These are phyloP conservation scores for Anisodus tanguticus DNA, from an alignment of 257 asterid species.

Conservation along the genomic window DNA sequence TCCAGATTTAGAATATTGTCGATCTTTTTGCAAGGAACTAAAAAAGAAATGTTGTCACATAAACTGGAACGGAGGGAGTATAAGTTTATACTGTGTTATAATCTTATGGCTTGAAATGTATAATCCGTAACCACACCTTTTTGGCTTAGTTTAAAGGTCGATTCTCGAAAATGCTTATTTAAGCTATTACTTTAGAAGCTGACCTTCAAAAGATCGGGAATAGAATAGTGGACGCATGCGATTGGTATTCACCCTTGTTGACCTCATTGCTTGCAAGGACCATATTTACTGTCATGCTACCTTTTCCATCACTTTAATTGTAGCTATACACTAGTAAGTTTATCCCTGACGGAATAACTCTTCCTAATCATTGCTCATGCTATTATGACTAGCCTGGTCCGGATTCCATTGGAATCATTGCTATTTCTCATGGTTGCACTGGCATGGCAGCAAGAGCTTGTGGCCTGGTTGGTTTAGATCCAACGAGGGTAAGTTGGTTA, in stretches of 20 bases:
- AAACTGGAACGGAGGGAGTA: neutral
- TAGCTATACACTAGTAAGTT: neutral
- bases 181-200: too few relatives aligned
- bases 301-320: neutral
- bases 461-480: constrained; percentile 94
- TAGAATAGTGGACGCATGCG: too few relatives aligned
- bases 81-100: neutral
- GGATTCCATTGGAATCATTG: constrained; percentile 99
- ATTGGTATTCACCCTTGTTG: neutral
- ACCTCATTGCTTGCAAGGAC: neutral
- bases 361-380: constrained; percentile 23
- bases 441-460: constrained; percentile 98
- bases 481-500: constrained; percentile 67
- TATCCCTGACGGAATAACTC: neutral
- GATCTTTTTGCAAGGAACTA: neutral
- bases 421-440: constrained; percentile 99
- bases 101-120: constrained; percentile 9
- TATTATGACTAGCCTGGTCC: constrained; percentile 89
- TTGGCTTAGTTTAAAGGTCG: too few relatives aligned
- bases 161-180: too few relatives aligned
- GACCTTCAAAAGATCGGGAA: too few relatives aligned
- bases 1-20: neutral
- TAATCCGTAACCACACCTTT: neutral
- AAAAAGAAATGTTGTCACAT: neutral
- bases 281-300: neutral